Evolutionary conservation across 2,329 filamentous ascomycete species (phyloP).

Genomic region (Fusarium verrucosum): DNA sequence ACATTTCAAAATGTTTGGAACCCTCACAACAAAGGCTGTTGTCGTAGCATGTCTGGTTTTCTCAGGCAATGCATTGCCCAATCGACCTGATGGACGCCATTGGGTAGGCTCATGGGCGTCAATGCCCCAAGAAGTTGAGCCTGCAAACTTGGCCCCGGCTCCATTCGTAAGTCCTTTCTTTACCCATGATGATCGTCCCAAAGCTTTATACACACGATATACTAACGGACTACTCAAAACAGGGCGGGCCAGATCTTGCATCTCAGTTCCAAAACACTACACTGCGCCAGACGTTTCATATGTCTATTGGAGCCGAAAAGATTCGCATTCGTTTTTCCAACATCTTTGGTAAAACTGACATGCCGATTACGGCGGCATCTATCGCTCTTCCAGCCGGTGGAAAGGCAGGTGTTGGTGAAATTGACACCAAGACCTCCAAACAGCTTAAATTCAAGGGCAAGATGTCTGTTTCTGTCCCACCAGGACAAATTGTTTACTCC

Average conservation of each 20-base stretch:
- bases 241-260: conserved; percentile 17
- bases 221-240: not conserved
- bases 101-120: conserved; percentile 33
- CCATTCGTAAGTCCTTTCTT: conserved; percentile 27
- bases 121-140: conserved; percentile 30
- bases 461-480: conserved; percentile 3
- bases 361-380: conserved; percentile 21
- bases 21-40: conserved; percentile 2
- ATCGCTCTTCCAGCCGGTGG: conserved; percentile 10
- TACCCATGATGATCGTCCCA: accelerated
- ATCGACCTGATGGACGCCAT: not conserved
- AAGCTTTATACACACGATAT: accelerated
- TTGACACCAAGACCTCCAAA: conserved; percentile 6
- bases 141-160: conserved; percentile 20
- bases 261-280: conserved; percentile 26
- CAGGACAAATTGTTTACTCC: conserved; percentile 16
- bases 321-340: conserved; percentile 29
- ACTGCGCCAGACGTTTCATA: conserved; percentile 24
- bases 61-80: not conserved
- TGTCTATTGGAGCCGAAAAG: conserved; percentile 12
- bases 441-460: conserved; percentile 17
- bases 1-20: not conserved
- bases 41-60: conserved; percentile 10
- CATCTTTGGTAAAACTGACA: conserved; percentile 20
- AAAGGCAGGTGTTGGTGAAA: conserved; percentile 16